A percentile compares a stretch with the other conserved stretches of the same genome.
Evolutionary conservation across 2,329 filamentous ascomycete species (phyloP).

Genomic region (Aspergillus latus): DNA sequence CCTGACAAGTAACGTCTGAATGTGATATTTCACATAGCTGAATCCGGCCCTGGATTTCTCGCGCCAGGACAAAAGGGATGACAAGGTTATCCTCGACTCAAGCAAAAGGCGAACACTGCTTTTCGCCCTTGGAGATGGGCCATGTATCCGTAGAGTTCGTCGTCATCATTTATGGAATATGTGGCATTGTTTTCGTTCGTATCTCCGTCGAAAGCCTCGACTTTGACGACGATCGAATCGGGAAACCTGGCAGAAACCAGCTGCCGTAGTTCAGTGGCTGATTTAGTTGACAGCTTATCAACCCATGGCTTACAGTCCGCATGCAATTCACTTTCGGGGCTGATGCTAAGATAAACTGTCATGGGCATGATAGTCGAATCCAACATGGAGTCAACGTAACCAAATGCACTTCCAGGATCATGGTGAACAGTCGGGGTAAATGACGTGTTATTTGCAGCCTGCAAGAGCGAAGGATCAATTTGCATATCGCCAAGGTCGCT

Average conservation of each 20-base stretch:
- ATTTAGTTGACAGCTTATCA: slow-evolving; percentile 58
- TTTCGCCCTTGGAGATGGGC: slow-evolving; percentile 60
- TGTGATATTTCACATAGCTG: too few species aligned
- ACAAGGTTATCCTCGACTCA: slow-evolving; percentile 25
- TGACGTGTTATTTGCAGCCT: slow-evolving; percentile 53
- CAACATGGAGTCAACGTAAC: slow-evolving; percentile 40
- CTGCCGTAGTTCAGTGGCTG: slow-evolving; percentile 63
- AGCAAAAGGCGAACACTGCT: slow-evolving; percentile 52
- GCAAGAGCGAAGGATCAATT: slow-evolving; percentile 63
- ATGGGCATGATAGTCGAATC: slow-evolving; percentile 50
- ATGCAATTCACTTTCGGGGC: slow-evolving; percentile 60
- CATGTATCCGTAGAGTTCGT: slow-evolving; percentile 71
- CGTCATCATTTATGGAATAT: slow-evolving; percentile 67
- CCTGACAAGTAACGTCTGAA: too few species aligned
- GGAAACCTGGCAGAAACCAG: slow-evolving; percentile 62
- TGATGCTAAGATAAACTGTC: slow-evolving; percentile 56
- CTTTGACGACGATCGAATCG: slow-evolving; percentile 56
- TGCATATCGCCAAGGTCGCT: slow-evolving; percentile 55
- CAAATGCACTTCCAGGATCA: slow-evolving; percentile 32
- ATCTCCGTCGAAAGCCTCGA: slow-evolving; percentile 67
- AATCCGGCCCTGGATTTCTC: too few species aligned
- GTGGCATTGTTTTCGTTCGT: slow-evolving; percentile 60
- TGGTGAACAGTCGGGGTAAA: slow-evolving; percentile 30
- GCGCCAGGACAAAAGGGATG: neutral
- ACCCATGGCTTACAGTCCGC: slow-evolving; percentile 59